Evolutionary conservation across 495 filamentous ascomycete species (phyloP).

Genomic region (Mycothermus thermophilus): DNA sequence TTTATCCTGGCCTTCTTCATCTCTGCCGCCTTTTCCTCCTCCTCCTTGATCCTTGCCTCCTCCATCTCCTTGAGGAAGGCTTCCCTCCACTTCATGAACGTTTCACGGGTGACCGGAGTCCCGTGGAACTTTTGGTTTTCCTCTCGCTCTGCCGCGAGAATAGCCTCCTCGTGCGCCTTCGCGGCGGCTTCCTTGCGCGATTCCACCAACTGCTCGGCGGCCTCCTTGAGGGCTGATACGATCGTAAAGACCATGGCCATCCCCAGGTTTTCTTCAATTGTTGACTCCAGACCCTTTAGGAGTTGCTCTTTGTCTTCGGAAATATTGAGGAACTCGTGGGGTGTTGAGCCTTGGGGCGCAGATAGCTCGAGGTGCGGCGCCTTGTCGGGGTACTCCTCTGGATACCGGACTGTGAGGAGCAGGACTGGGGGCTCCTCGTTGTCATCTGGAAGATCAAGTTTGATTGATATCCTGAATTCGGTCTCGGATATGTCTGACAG

Average conservation of each 20-base stretch:
- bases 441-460: slow-evolving; percentile 55
- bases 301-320: slow-evolving; percentile 54
- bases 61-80: slow-evolving; percentile 68
- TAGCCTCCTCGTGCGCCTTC: slow-evolving; percentile 48
- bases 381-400: slow-evolving; percentile 73
- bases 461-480: slow-evolving; percentile 70
- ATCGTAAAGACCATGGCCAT: slow-evolving; percentile 98
- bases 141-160: slow-evolving; percentile 63
- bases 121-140: slow-evolving; percentile 96
- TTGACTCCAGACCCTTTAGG: slow-evolving; percentile 50
- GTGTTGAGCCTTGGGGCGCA: slow-evolving; percentile 51
- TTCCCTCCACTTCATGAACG: slow-evolving; percentile 69
- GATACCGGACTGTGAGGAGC: slow-evolving; percentile 70
- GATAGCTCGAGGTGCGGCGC: slow-evolving; percentile 67
- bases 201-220: slow-evolving; percentile 62
- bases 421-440: slow-evolving; percentile 46
- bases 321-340: slow-evolving; percentile 44
- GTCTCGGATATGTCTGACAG: slow-evolving; percentile 68
- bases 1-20: slow-evolving; percentile 58
- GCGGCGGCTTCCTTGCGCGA: slow-evolving; percentile 50
- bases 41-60: slow-evolving; percentile 46
- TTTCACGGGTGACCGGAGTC: slow-evolving; percentile 70
- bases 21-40: slow-evolving; percentile 60
- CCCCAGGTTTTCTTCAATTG: slow-evolving; percentile 78
- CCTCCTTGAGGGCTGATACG: slow-evolving; percentile 73